Evolutionary conservation across 805 yeast species (phyloP), one percentile per base, ranked within the genome.

Genomic region (Ogataea pilisensis): DNA sequence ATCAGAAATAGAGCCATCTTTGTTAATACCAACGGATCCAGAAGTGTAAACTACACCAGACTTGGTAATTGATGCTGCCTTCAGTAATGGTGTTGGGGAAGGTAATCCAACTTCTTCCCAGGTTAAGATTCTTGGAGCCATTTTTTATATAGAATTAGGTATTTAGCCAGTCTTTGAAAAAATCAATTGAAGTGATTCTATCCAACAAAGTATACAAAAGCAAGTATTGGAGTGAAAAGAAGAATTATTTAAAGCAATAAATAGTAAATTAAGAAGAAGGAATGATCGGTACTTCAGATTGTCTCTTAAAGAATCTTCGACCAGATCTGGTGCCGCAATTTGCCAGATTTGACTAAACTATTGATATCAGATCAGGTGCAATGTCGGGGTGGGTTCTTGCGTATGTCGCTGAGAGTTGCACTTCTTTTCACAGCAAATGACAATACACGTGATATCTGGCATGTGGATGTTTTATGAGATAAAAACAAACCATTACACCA

Each of bases 1-100:
- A 13, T 61, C 69, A 24, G 78, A 73, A 26, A 70, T 50, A 18
- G 52, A 56, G 13, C 75, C 75, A 21, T 57, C 50, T 29, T 53
- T 51, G 8, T 34, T 43, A 16, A 49, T 32, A 35, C 63, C 62
- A 38, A 57, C 61, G 18, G 51, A 46, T 9, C 63, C 63, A 16
- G 63, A 46, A 8, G 55, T 52, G 40, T 46, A 54, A 18, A 63
- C 60, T n/a, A 55, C 25, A 3, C 60, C 58, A 9, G 42, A 20
- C 30, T 51, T 55, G 8, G 57, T 49, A 31, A 54, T 37, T 5
- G 59, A 37, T 22, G 46, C 43, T 4, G 58, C 60, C 28, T 54
- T 41, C 18, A 55, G 38, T 27, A 55, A 29, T 27, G 49, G 44
- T 6, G 54, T 45, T 22, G 52, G 49, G 4, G 43, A 39, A 6